These are phyloP conservation scores for Nothophytophthora sp. DNA, from an alignment of 352 stramenopile genomes.

Conservation along the genomic window DNA sequence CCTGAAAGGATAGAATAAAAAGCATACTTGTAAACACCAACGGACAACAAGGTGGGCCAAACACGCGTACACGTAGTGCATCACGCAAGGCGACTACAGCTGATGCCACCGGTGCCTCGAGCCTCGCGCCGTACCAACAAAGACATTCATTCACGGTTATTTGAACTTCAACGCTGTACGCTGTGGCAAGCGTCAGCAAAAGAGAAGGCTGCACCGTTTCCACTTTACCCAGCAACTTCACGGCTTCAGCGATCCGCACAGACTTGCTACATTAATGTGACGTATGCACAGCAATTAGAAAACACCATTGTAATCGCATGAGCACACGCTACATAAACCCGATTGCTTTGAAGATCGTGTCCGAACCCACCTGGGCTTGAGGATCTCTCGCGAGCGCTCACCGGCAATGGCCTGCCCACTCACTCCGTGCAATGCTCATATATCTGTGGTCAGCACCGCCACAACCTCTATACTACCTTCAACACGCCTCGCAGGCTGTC, in stretches of 20 bases:
- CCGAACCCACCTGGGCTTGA: conserved; percentile 87
- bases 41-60: background rate
- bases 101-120: background rate
- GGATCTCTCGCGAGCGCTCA: conserved; percentile 93
- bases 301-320: background rate
- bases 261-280: conserved; percentile 85
- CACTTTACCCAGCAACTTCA: conserved; percentile 44
- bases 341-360: no score
- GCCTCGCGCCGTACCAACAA: conserved; percentile 77
- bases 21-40: background rate
- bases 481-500: no score
- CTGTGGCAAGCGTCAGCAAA: conserved; percentile 40
- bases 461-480: no score
- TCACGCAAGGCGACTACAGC: no score
- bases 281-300: background rate
- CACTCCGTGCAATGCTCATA: conserved; percentile 92
- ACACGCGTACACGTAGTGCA: no score
- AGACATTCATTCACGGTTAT: conserved; percentile 92
- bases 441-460: conserved; percentile 55
- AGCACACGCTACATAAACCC: no score
- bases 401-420: conserved; percentile 95
- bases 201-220: conserved; percentile 36
- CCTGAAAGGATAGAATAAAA: conserved; percentile 41
- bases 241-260: conserved; percentile 74
- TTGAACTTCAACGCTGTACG: conserved; percentile 56